Base-by-base conservation (phyloP, 1,284 basidiomycete species). In the Neotropicomus parvogracilis region DNA sequence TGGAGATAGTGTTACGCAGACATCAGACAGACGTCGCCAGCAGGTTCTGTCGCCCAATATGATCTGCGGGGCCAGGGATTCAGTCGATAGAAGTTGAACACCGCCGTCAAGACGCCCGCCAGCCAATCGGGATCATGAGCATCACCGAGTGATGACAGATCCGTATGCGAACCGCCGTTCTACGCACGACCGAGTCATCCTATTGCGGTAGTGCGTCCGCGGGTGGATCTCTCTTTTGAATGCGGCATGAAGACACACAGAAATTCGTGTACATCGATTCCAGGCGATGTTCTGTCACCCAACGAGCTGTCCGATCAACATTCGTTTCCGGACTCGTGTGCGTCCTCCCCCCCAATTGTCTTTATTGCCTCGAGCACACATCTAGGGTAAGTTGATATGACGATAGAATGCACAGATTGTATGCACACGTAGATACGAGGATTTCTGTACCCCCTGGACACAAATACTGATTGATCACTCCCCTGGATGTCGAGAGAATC, bases 251-350 rank as follows among this genome's bases (percentile, higher is more conserved):
- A 19, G 16, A 8, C 19, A 4, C 56, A 2, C 2, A 80, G 79
- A 80, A 57, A 57, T 79, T 77, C 2, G 69, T 75, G 75, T 11
- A 76, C 67, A 2, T 79, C 77, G 10, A 79, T 59, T 0, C 69
- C 63, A 17, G 66, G 55, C 10, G 55, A 50, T 34, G 64, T 70
- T 57, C 70, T 73, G 13, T 67, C 64, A 27, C 50, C 33, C 3
- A 57, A 50, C 3, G 59, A 53, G 26, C 62, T 59, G n/a, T 67
- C 49, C 33, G 77, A 60, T 72, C 79, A 80, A 11, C 78, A 73
- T n/a, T 75, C 66, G 0, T 78, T 78, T 40, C 77, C 72, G 60
- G 71, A 80, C 13, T 56, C 54, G 34, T 77, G 60, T 54, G 62
- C 36, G 54, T 52, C 24, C 24, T 24, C n/a, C 24, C 5, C 24